Base-by-base conservation (phyloP, 495 filamentous ascomycete genomes). In the Lasiosphaeria ovina region DNA sequence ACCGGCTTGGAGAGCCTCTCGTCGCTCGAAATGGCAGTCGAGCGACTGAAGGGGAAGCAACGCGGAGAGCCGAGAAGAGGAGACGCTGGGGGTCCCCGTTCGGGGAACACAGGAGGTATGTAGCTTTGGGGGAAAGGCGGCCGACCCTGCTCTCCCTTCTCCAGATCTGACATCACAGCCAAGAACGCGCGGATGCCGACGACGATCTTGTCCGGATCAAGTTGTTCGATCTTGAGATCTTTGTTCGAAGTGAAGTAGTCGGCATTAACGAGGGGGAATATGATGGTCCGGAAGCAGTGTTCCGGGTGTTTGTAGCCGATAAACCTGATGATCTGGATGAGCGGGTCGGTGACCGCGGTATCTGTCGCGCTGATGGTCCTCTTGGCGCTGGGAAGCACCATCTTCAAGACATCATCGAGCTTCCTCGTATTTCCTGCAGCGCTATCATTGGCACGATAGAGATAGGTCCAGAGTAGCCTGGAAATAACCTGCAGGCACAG, bases 191-290 rank as follows among this genome's bases (percentile, higher is more conserved):
- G 84, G 59, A 99, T 99, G 10, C 93, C 94, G 67, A 99, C 89
- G 9, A 97, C 91, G 79, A 97, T 96, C 68, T 89, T 89, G 69
- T 99, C 94, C 0, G 94, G 94, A 54, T 97, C 94, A 65, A 99
- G 85, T 66, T 94, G 90, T 68, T 97, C 93, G 52, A 96, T 89
- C 68, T 86, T 91, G 58, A 94, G 76, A 35, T 96, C 92, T 69
- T 84, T 87, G 35, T 89, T 87, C 35, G 85, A 81, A 2, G 84
- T 83, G 68, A 98, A 92, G 35, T 90, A 76, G 44, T 99, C 94
- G 6, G 91, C 90, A 69, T 96, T 97, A 65, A 99, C 88, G 54
- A 99, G 74, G 8, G 93, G 94, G 69, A 97, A 99, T 17, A 99
- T 90, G 57, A 98, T 90, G 55, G 77, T 90, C 62, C 87, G 84